These are phyloP conservation scores for Pezicula neosporulosa DNA, from an alignment of 2,329 filamentous ascomycete genomes.

Conservation along the genomic window DNA sequence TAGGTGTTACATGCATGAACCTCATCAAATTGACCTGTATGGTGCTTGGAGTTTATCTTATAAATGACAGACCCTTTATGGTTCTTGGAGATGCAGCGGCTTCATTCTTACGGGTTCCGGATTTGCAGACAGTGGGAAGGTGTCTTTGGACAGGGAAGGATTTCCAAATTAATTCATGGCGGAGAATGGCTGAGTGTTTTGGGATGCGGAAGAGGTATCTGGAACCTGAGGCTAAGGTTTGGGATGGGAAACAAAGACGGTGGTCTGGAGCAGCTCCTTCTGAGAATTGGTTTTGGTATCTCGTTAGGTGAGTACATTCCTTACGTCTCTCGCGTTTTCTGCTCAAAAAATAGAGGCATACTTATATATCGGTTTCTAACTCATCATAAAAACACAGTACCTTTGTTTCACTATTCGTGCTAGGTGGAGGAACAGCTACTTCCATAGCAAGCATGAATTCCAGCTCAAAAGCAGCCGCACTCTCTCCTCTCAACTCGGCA, in stretches of 20 bases:
- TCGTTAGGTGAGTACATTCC: no score
- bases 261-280: no score
- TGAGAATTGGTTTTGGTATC: no score
- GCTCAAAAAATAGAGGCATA: no score
- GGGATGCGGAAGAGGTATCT: background rate
- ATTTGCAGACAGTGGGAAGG: background rate
- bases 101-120: background rate
- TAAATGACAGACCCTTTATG: background rate
- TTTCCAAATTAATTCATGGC: background rate
- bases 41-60: slow-evolving; percentile 1
- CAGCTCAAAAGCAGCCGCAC: background rate
- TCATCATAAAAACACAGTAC: background rate
- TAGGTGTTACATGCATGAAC: slow-evolving; percentile 23
- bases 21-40: slow-evolving; percentile 21
- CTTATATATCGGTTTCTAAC: background rate
- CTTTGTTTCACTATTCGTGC: background rate
- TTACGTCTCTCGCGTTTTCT: no score
- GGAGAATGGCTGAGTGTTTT: background rate
- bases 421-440: background rate
- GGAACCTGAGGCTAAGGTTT: background rate
- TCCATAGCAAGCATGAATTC: background rate
- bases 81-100: background rate
- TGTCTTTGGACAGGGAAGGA: background rate
- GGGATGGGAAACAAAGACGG: background rate
- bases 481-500: background rate